Evolutionary conservation across 2,329 filamentous ascomycete species (phyloP).

Genomic region (Annulohypoxylon truncatum): DNA sequence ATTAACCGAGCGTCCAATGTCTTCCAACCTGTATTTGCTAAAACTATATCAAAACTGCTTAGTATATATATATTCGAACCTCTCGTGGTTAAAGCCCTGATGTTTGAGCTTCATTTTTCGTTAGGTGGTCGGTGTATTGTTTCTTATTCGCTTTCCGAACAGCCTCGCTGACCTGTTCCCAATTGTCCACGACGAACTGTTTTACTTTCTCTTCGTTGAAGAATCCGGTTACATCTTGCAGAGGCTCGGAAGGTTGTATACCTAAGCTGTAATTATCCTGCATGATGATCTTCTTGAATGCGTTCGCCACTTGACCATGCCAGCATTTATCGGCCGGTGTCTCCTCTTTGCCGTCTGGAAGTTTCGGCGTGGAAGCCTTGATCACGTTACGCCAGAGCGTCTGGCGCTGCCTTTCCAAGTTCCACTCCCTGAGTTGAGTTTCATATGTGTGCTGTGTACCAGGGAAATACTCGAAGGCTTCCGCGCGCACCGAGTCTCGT

Average conservation of each 20-base stretch:
- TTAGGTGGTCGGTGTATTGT: constrained; percentile 23
- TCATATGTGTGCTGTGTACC: constrained; percentile 58
- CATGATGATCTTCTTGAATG: constrained; percentile 63
- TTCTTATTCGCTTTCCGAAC: constrained; percentile 48
- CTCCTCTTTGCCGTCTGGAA: constrained; percentile 31
- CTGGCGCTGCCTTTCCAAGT: constrained; percentile 54
- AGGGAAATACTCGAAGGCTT: constrained; percentile 65
- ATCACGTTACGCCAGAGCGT: constrained; percentile 61
- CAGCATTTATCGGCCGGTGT: constrained; percentile 45
- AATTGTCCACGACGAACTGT: constrained; percentile 56
- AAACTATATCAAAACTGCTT: too few species aligned
- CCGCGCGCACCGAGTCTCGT: constrained; percentile 61
- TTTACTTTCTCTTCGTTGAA: constrained; percentile 57
- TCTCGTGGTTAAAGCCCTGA: not conserved
- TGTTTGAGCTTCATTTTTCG: not conserved
- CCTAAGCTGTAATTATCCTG: constrained; percentile 57
- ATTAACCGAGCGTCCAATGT: too few species aligned
- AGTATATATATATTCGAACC: not conserved
- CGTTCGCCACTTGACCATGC: constrained; percentile 54
- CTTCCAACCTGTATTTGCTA: too few species aligned
- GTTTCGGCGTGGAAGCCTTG: constrained; percentile 50
- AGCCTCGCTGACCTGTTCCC: constrained; percentile 53
- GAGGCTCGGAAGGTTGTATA: constrained; percentile 39
- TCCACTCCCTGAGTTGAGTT: constrained; percentile 56
- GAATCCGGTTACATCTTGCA: constrained; percentile 55